Evolutionary conservation across 768 basidiomycete genomes (phyloP).

Genomic region (Agaricus blazei): DNA sequence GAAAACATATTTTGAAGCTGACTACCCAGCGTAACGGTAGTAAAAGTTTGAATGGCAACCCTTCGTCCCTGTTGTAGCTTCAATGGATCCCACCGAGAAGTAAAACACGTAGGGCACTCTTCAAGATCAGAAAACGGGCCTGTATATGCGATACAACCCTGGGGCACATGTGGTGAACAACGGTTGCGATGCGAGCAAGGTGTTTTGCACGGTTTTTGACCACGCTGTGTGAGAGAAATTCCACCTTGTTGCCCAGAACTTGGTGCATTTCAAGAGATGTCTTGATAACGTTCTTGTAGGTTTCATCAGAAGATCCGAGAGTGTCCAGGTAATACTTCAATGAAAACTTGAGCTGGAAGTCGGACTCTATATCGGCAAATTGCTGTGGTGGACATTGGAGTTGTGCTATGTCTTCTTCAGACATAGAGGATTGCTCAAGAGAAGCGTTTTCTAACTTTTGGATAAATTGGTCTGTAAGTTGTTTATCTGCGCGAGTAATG

Average conservation of each 20-base stretch:
- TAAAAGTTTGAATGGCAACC: constrained; percentile 22
- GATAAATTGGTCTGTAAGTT: too few species aligned
- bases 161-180: constrained; percentile 38
- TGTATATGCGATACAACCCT: constrained; percentile 28
- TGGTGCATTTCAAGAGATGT: not conserved
- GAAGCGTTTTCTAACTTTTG: too few species aligned
- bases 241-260: not conserved
- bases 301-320: not conserved
- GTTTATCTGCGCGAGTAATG: too few species aligned
- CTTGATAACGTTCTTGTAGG: not conserved
- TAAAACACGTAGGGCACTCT: constrained; percentile 21
- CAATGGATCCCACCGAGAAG: constrained; percentile 19
- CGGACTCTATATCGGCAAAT: constrained; percentile 4
- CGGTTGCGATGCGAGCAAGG: constrained; percentile 27
- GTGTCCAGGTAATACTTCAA: not conserved
- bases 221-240: constrained; percentile 18
- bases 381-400: too few species aligned
- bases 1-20: constrained; percentile 32
- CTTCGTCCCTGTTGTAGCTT: constrained; percentile 7
- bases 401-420: too few species aligned
- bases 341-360: constrained; percentile 10
- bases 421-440: too few species aligned
- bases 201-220: constrained; percentile 20
- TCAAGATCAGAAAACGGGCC: constrained; percentile 16
- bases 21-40: constrained; percentile 37